phyloP scores from a whole-genome alignment of 176 grass and related monocot species.

The Aegilops tauschii region DNA sequence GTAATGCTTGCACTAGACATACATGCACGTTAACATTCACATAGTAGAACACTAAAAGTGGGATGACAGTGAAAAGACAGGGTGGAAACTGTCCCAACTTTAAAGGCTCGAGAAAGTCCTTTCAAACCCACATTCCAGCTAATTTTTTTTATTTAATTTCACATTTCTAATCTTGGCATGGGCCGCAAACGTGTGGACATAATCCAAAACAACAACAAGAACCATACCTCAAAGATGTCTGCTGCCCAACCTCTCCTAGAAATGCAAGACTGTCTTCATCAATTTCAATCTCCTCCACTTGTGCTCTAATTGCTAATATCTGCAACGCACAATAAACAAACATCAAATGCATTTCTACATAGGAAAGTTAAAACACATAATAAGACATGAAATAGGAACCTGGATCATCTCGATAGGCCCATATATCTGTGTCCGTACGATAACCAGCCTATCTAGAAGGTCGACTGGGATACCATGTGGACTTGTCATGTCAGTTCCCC shows the following conservation, averaged over 20 bases:
- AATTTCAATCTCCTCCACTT: constrained; percentile 93
- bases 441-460: constrained; percentile 92
- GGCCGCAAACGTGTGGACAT: neutral
- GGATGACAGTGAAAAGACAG: neutral
- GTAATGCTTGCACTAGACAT: neutral
- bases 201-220: constrained; percentile 11
- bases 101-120: neutral
- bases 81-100: neutral
- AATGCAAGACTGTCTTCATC: constrained; percentile 95
- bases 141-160: neutral
- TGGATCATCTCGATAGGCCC: constrained; percentile 92
- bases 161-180: neutral
- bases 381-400: constrained; percentile 41
- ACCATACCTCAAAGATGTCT: constrained; percentile 77
- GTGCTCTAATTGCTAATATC: constrained; percentile 92
- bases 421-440: constrained; percentile 88
- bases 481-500: constrained; percentile 97
- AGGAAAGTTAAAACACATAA: constrained; percentile 26
- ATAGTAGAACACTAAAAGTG: neutral
- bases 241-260: constrained; percentile 88
- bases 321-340: constrained; percentile 21
- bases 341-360: constrained; percentile 23
- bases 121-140: neutral
- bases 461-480: constrained; percentile 94
- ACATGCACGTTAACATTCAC: neutral